A percentile compares a stretch with the other conserved stretches of the same genome.
These are phyloP conservation scores for Solanum tacnaense DNA, from an alignment of 257 asterid species.

Conservation along the genomic window DNA sequence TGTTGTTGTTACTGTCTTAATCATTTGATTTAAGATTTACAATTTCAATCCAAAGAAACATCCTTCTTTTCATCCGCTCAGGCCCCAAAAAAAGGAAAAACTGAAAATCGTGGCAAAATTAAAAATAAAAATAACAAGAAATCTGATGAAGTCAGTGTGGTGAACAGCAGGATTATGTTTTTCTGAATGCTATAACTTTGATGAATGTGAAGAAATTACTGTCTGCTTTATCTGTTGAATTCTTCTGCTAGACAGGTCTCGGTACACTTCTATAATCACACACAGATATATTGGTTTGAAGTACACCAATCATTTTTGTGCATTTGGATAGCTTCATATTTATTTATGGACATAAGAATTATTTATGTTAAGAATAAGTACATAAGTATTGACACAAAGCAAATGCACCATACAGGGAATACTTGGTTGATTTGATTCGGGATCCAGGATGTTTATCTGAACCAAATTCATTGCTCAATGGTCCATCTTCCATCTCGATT, in stretches of 20 bases:
- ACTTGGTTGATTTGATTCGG: conserved; percentile 70
- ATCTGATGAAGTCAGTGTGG: neutral
- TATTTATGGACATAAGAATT: neutral
- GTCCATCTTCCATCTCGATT: conserved; percentile 84
- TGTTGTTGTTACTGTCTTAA: too few relatives aligned
- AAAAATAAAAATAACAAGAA: neutral
- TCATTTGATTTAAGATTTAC: neutral
- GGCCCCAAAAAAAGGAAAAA: neutral
- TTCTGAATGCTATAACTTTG: neutral
- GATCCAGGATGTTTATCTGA: conserved; percentile 70
- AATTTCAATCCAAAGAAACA: neutral
- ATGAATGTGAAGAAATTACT: neutral
- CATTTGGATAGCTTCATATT: neutral
- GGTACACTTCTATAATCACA: neutral
- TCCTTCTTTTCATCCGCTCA: neutral
- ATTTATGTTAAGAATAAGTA: neutral
- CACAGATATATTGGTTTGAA: neutral
- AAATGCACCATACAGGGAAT: conserved; percentile 61
- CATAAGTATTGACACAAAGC: neutral
- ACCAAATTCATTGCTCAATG: conserved; percentile 90
- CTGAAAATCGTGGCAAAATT: neutral
- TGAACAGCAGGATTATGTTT: neutral
- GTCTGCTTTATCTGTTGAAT: neutral
- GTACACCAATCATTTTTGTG: neutral
- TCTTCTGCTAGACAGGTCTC: neutral